Base-by-base conservation (phyloP, 495 filamentous ascomycete genomes). In the Neohortaea acidophila region DNA sequence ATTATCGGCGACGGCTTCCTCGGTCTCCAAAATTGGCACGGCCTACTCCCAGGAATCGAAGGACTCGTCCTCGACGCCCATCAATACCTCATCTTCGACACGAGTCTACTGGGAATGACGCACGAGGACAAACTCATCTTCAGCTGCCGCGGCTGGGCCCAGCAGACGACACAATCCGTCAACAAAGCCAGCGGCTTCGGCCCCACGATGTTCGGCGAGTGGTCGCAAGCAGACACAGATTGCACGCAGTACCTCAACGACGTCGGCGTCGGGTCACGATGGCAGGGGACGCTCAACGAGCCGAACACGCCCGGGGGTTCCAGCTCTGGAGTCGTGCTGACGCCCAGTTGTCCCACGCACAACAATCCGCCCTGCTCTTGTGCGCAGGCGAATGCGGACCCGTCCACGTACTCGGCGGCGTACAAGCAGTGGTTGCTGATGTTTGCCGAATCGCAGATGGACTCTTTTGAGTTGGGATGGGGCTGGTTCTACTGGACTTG, bases 401-500 rank as follows among this genome's bases (percentile, higher is more conserved):
- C 77, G 0, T 53, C 64, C 3, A 50, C 59, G 2, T 99, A 85
- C 64, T 72, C 70, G 28, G 60, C 64, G 29, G 60, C 59, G 8
- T 99, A 99, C 61, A 94, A 91, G 59, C 58, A 74, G 44, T 96
- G 84, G 62, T 62, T 99, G 43, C 69, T 68, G 49, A 80, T 77
- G 53, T 94, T 96, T 61, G 87, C 89, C 17, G 79, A 93, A 59
- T 87, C 85, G 27, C 91, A 99, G 63, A 96, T 99, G 83, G 61
- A 69, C 12, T 79, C 74, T 21, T 99, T 94, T 45, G 85, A 93
- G 57, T 72, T 75, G 30, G 82, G 79, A 5, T 86, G 80, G 75
- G 91, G 91, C 33, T 96, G 91, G 89, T 86, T 93, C 61, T 96
- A 96, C 62, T 99, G 91, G 91, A 94, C 85, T 17, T 84, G 79